Conservation (phyloP, 257 asterid genomes). For the Fraxinus quadrangulata region DNA sequence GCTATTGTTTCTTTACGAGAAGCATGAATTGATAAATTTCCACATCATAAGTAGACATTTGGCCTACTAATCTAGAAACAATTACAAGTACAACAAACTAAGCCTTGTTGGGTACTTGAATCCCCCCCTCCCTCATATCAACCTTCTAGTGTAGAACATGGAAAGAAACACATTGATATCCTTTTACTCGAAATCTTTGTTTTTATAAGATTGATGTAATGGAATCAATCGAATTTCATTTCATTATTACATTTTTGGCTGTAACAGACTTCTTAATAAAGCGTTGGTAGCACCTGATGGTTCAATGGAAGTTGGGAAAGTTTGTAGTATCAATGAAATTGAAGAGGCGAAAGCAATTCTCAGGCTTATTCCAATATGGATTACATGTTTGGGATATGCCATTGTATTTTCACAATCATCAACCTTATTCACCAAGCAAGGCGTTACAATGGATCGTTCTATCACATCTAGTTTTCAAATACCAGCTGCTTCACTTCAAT, state of each 20-base stretch:
- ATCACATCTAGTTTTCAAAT: constrained; percentile 9
- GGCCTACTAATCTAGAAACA: no score
- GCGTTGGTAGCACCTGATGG: constrained; percentile 23
- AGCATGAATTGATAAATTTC: not conserved
- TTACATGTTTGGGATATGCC: constrained; percentile 28
- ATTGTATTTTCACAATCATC: constrained; percentile 28
- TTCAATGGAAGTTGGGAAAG: constrained; percentile 1
- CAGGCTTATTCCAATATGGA: constrained; percentile 33
- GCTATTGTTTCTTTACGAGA: not conserved
- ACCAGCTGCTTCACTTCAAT: constrained; percentile 32
- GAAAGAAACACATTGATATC: not conserved
- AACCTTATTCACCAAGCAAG: constrained; percentile 32
- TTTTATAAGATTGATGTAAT: not conserved
- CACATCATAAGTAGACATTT: not conserved
- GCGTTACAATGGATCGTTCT: constrained; percentile 26
- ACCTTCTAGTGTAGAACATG: not conserved
- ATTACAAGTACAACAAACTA: no score
- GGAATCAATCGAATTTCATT: not conserved
- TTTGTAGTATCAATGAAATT: not conserved
- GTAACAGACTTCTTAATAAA: constrained; percentile 28
- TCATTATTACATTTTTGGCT: not conserved
- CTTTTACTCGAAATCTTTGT: not conserved
- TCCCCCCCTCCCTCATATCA: not conserved
- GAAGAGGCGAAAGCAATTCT: constrained; percentile 24
- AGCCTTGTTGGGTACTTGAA: no score